phyloP scores from a whole-genome alignment of 1,139 yeast species.

The Insectozyma bohioensis region DNA sequence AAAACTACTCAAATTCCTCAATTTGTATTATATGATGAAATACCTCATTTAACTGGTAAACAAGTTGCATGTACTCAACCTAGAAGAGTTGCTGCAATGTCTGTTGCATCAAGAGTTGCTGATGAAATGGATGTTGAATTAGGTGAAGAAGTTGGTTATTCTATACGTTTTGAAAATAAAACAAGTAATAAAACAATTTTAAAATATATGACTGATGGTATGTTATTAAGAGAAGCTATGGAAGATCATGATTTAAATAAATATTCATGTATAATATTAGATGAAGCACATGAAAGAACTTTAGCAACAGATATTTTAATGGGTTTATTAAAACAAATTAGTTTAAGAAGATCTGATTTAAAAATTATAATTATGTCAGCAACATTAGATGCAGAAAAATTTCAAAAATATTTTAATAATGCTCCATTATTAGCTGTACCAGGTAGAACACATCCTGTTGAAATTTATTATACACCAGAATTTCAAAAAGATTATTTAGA shows the following conservation, averaged over 20 bases:
- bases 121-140: slow-evolving; percentile 91
- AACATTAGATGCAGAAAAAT: slow-evolving; percentile 94
- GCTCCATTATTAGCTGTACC: slow-evolving; percentile 97
- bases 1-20: slow-evolving; percentile 97
- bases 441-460: slow-evolving; percentile 97
- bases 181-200: slow-evolving; percentile 77
- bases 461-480: slow-evolving; percentile 94
- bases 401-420: slow-evolving; percentile 82
- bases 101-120: slow-evolving; percentile 94
- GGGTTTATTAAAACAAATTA: slow-evolving; percentile 89
- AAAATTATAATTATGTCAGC: slow-evolving; percentile 97
- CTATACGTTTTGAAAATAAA: slow-evolving; percentile 89
- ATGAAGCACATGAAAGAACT: slow-evolving; percentile 98
- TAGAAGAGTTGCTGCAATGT: slow-evolving; percentile 96
- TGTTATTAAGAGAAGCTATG: slow-evolving; percentile 97
- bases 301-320: slow-evolving; percentile 93
- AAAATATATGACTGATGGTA: slow-evolving; percentile 99
- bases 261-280: slow-evolving; percentile 88
- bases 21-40: slow-evolving; percentile 88
- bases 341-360: slow-evolving; percentile 77
- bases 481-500: slow-evolving; percentile 93
- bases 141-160: slow-evolving; percentile 93
- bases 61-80: slow-evolving; percentile 98
- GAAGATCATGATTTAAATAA: slow-evolving; percentile 80
- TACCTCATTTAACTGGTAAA: slow-evolving; percentile 76